A percentile compares a stretch with the other conserved stretches of the same genome.
Conservation (phyloP, 2,329 filamentous ascomycete genomes). For the Aspergillus sergii region DNA sequence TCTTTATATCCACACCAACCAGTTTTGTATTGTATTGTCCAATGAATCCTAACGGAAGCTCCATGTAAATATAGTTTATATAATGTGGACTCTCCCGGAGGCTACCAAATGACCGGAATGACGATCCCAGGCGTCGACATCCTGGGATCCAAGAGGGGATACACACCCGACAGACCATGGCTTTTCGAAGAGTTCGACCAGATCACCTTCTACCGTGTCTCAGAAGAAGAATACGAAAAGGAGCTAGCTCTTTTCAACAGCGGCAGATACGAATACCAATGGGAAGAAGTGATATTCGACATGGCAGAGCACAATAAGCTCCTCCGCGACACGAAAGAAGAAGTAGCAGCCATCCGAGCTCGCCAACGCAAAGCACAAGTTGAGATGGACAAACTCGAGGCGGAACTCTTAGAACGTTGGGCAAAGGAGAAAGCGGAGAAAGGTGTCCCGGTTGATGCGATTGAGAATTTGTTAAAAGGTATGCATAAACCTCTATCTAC, state of each 20-base stretch:
- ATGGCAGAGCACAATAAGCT: conserved; percentile 58
- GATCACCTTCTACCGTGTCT: conserved; percentile 58
- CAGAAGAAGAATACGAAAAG: conserved; percentile 54
- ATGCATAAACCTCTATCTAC: conserved; percentile 13
- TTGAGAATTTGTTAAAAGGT: conserved; percentile 54
- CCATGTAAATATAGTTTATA: conserved; percentile 44
- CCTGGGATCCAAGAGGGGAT: conserved; percentile 55
- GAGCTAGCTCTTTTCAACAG: conserved; percentile 52
- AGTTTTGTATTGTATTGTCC: background rate
- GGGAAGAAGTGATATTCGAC: conserved; percentile 55
- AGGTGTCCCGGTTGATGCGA: conserved; percentile 52
- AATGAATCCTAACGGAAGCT: background rate
- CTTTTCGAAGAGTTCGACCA: conserved; percentile 62
- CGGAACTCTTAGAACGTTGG: conserved; percentile 40
- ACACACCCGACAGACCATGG: conserved; percentile 52
- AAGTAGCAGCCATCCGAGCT: conserved; percentile 50
- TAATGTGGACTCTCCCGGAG: conserved; percentile 59
- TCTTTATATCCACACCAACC: background rate
- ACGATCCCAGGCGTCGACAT: conserved; percentile 59
- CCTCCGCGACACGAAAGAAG: conserved; percentile 48
- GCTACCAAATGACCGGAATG: conserved; percentile 57
- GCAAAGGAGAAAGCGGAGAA: conserved; percentile 49
- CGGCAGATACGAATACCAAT: conserved; percentile 56
- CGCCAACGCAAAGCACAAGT: conserved; percentile 53
- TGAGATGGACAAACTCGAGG: conserved; percentile 43